Evolutionary conservation across 345 rosid species (phyloP), one percentile per base, ranked within the genome.

Genomic region (Geranium brycei): DNA sequence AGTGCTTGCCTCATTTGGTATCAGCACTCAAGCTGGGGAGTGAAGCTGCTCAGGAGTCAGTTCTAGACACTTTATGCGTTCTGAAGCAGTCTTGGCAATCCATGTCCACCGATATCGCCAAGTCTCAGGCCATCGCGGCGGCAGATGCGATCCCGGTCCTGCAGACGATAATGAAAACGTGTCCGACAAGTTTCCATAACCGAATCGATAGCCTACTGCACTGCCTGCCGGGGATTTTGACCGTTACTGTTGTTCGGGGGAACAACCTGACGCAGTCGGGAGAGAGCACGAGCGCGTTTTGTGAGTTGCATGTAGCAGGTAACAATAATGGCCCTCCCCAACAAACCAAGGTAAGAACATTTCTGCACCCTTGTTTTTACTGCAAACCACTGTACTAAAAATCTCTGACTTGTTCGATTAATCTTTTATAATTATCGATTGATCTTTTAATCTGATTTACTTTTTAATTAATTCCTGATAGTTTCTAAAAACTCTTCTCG

Each of bases 161-260:
- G 74, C 98, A 91, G 76, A 75, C 67, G 81, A 76, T 91, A 72
- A 85, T 88, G 89, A 85, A 85, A 80, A 81, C 87, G 31, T 83
- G 91, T 73, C 95, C 93, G 16, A 91, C 91, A 6, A 81, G 84
- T 75, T 88, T 85, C 73, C 96, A 87, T 38, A 95, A 91, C 64
- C 85, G 83, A 74, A 96, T 90, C 57, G 98, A 88, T 68, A 73
- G 80, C 71, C 70, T 91, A 58, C 78, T 91, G 75, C 98, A 87
- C 70, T 91, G 98, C 79, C 78, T 91, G 72, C 98, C 98, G 11
- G 98, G 96, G 61, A 82, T 85, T 73, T 77, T 91, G 74, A 84
- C 88, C 1, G 98, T 91, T 30, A 87, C 83, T 7, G 78, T 91
- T 28, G 80, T 76, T 77, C 95, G 86, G 19, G 98, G 96, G 55